These are phyloP conservation scores for Histomonas meleagridis DNA, from an alignment of 208 protist genomes.

Conservation along the genomic window DNA sequence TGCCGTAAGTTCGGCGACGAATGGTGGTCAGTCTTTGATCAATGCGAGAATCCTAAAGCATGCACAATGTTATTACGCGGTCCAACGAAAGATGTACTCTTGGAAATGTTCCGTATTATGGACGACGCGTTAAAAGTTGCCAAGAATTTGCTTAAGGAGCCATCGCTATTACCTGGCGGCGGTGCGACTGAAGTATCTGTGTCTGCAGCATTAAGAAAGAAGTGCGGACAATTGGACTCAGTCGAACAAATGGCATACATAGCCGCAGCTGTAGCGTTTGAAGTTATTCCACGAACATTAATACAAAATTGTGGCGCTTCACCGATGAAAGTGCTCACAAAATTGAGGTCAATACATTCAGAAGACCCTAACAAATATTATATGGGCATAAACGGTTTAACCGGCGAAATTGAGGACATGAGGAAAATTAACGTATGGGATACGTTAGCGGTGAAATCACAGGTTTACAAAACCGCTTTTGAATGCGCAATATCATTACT, in stretches of 20 bases:
- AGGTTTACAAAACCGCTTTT: slow-evolving; percentile 60
- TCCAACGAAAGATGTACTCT: slow-evolving; percentile 96
- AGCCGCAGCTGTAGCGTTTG: slow-evolving; percentile 53
- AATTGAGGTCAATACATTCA: slow-evolving; percentile 68
- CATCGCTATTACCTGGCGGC: slow-evolving; percentile 89
- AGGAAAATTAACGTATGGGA: slow-evolving; percentile 85
- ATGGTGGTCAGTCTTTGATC: slow-evolving; percentile 95
- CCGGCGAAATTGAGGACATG: slow-evolving; percentile 52
- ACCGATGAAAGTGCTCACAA: slow-evolving; percentile 87
- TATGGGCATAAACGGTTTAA: slow-evolving; percentile 90
- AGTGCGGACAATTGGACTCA: slow-evolving; percentile 78
- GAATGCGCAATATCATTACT: slow-evolving; percentile 86
- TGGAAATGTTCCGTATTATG: slow-evolving; percentile 94
- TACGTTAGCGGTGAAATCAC: slow-evolving; percentile 85
- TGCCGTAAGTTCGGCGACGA: slow-evolving; percentile 61
- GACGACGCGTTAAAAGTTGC: slow-evolving; percentile 95
- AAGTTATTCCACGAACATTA: slow-evolving; percentile 79
- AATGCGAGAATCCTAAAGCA: slow-evolving; percentile 88
- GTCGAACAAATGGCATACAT: slow-evolving; percentile 79
- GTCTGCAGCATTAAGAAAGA: slow-evolving; percentile 70
- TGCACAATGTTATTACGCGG: slow-evolving; percentile 97
- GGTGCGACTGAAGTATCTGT: slow-evolving; percentile 88
- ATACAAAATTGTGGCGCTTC: slow-evolving; percentile 96
- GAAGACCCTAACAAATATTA: slow-evolving; percentile 59
- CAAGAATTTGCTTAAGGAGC: slow-evolving; percentile 85